Evolutionary conservation across 2,329 filamentous ascomycete genomes (phyloP), one percentile per base, ranked within the genome.

Genomic region (Talaromyces sp.): DNA sequence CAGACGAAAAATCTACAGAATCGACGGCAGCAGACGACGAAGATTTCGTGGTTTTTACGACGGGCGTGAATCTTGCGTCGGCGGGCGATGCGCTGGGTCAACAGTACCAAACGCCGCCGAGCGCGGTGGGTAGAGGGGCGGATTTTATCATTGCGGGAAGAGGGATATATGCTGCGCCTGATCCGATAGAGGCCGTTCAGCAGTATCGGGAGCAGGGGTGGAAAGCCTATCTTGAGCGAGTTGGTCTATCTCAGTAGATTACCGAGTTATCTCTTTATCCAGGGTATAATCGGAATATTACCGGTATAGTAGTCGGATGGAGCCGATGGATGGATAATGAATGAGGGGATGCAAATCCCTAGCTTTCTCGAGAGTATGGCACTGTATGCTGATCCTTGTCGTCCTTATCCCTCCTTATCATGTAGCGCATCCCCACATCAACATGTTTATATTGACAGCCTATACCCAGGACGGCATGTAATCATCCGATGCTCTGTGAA

Each of bases 31-130:
- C 68, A 2, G 74, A 76, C 3, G 73, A 74, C 19, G 80, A 82
- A 69, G 80, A 82, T 67, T 82, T 82, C 67, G 78, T 82, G 3
- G 77, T 82, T 6, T 82, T 82, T 70, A 82, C 80, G 7, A 82
- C 80, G 0, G 80, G 80, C 6, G 79, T 82, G 59, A 82, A 82
- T 67, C 73, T 82, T 13, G 77, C 78, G 8, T 79, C 78, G 7
- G 81, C 80, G 70, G 80, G 80, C 2, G 80, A 82, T 70, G 77
- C 80, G 65, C 70, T 82, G 27, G 80, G 80, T 1, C 80, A 82
- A 71, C 80, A 82, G 71, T 82, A 82, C 66, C 79, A 82, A 71
- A 82, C 80, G 3, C 80, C 80, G 8, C 75, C 75, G 65, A 79
- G 78, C 43, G 80, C 80, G 0, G 74, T 82, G 69, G 77, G 72